These are phyloP conservation scores for Penicillium sp. DNA, from an alignment of 2,329 filamentous ascomycete species.

Conservation along the genomic window DNA sequence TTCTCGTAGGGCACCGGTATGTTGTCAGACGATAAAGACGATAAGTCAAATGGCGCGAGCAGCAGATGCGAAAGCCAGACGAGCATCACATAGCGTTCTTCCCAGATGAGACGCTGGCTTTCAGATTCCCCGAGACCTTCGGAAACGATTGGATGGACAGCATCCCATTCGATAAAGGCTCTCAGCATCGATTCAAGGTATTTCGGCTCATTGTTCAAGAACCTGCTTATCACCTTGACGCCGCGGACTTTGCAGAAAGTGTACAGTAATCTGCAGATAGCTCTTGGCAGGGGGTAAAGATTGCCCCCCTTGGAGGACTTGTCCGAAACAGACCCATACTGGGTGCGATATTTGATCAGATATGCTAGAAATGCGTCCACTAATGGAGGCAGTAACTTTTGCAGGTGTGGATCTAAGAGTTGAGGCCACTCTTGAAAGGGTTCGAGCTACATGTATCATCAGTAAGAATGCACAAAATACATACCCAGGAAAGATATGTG, in stretches of 20 bases:
- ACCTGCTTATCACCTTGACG: slow-evolving; percentile 86
- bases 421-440: slow-evolving; percentile 95
- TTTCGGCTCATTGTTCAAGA: slow-evolving; percentile 84
- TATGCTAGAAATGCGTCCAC: slow-evolving; percentile 73
- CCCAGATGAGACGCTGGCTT: slow-evolving; percentile 65
- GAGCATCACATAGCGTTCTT: slow-evolving; percentile 82
- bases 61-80: slow-evolving; percentile 84
- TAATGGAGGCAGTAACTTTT: slow-evolving; percentile 70
- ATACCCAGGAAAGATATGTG: not conserved
- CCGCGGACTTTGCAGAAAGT: slow-evolving; percentile 92
- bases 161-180: slow-evolving; percentile 64
- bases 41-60: slow-evolving; percentile 84
- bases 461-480: slow-evolving; percentile 8
- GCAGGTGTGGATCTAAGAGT: slow-evolving; percentile 80
- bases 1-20: slow-evolving; percentile 39
- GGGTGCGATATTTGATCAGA: slow-evolving; percentile 47
- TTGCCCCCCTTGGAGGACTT: slow-evolving; percentile 39
- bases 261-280: slow-evolving; percentile 78
- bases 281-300: slow-evolving; percentile 58
- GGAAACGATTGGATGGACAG: slow-evolving; percentile 18
- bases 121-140: slow-evolving; percentile 19
- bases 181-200: slow-evolving; percentile 77
- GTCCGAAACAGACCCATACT: slow-evolving; percentile 38
- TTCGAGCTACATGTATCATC: slow-evolving; percentile 58
- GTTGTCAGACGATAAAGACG: slow-evolving; percentile 67